Evolutionary conservation across 371 early-diverging fungal genomes (phyloP), one percentile per base, ranked within the genome.

Genomic region (Entomophthora muscae): DNA sequence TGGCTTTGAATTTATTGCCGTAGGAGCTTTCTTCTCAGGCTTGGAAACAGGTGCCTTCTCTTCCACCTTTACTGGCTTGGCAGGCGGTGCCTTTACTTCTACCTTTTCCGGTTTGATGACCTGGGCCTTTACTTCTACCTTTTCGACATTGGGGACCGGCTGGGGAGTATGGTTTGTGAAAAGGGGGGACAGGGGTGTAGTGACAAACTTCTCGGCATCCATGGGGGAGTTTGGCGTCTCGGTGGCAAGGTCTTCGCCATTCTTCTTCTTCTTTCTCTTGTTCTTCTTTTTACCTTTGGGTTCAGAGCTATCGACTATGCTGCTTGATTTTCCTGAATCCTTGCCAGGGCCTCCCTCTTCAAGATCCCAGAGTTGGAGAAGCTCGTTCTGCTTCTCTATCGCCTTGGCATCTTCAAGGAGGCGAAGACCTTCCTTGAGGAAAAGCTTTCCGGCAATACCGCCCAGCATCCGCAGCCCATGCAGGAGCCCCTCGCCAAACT

Each of bases 371-470:
- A 76, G 74, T 51, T 82, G 78, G 23, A 87, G 71, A 30, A 87
- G 71, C 28, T 72, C 75, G 52, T 80, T 78, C 57, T 86, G 84
- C 53, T 83, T 78, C 66, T 83, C 77, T 64, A 85, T 70, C 1
- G 87, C 84, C 7, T 83, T 75, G 64, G 76, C 78, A 54, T 83
- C 81, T 26, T 83, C 86, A 54, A 83, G 78, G 2, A 83, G 78
- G 17, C 86, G 72, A 69, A 81, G 79, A 1, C 84, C 85, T 65
- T 87, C 87, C 51, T 81, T 77, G 56, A 87, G 75, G 69, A 86
- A 81, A 63, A 84, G 64, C 63, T 80, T 81, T 24, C 86, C 86
- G 7, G 83, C 65, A 32, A 87, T 73, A 55, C 83, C 84, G 0
- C 83, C 83, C 30, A 87, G 70, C 63, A 83, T 82, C 24, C 76